These are phyloP conservation scores for Paramecium primaurelia DNA, from an alignment of 73 alveolate genomes.

Conservation along the genomic window DNA sequence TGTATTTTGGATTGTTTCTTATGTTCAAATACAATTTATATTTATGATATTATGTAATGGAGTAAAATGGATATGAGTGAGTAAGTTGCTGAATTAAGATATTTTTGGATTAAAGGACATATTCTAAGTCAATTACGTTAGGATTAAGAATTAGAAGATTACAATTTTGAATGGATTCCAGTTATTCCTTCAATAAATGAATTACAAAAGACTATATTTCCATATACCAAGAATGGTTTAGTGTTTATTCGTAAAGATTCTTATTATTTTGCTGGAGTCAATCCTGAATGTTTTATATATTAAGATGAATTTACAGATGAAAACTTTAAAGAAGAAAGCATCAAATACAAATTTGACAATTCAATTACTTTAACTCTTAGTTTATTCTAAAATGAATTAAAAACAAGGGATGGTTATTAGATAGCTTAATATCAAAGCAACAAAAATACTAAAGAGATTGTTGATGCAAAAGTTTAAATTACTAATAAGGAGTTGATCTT, in stretches of 20 bases:
- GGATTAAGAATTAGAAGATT: background rate
- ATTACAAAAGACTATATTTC: background rate
- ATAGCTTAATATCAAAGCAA: background rate
- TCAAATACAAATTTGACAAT: background rate
- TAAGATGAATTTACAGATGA: conserved; percentile 7
- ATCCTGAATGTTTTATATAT: conserved; percentile 6
- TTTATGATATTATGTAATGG: conserved; percentile 7
- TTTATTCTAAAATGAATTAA: background rate
- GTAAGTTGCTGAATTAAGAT: background rate
- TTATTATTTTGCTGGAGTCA: background rate
- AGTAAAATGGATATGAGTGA: conserved; percentile 39
- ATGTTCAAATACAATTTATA: background rate
- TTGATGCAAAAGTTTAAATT: background rate
- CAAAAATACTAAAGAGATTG: background rate
- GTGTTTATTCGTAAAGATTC: background rate
- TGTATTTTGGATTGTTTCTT: conserved; percentile 20
- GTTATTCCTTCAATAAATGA: background rate
- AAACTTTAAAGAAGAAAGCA: background rate
- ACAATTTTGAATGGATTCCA: background rate
- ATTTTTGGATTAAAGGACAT: conserved; percentile 11
- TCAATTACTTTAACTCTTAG: background rate
- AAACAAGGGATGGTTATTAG: background rate
- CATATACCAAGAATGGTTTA: background rate
- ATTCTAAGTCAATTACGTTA: background rate
- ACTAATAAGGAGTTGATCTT: background rate